Evolutionary conservation across 768 basidiomycete species (phyloP), one percentile per base, ranked within the genome.

Genomic region (Collybia sordida): DNA sequence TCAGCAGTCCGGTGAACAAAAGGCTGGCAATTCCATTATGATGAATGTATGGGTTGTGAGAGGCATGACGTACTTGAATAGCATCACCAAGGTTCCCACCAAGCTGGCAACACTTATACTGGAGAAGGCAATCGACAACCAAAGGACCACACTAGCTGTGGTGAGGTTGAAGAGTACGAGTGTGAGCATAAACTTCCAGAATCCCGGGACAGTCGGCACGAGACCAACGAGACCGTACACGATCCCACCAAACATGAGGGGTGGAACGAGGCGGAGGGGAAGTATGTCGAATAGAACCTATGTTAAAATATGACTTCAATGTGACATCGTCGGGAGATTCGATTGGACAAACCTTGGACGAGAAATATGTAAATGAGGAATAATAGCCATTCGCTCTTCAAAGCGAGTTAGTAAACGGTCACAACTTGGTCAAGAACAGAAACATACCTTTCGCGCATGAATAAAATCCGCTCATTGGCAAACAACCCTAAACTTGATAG

Each of bases 101-200:
- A 98, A 72, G 62, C 90, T 96, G 2, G 95, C 96, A 23, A 99
- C 85, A 47, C 91, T 86, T 27, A 84, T 85, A 64, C 85, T 91
- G 45, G 86, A 82, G 57, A 97, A 90, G 1, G 90, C 84, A 50
- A 98, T 91, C 19, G 93, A 95, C 28, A 99, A 74, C 68, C 93
- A 80, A 4, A 99, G 72, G 18, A 98, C 89, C 35, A 96, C 88
- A 62, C 88, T 91, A 23, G 95, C 93, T 1, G 97, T 95, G 1
- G 95, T 90, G 58, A 99, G 70, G 71, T 99, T 99, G 85, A 98
- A 98, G 34, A 99, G 71, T 8, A 99, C 93, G 34, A 99, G 79
- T 1, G 88, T 90, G 56, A 98, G 83, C 73, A 98, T 86, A 75
- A 99, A 98, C 73, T 97, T 98, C 97, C 97, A 98, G 76, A 98